Evolutionary conservation across 495 filamentous ascomycete species (phyloP).

Genomic region (Echria macrotheca): DNA sequence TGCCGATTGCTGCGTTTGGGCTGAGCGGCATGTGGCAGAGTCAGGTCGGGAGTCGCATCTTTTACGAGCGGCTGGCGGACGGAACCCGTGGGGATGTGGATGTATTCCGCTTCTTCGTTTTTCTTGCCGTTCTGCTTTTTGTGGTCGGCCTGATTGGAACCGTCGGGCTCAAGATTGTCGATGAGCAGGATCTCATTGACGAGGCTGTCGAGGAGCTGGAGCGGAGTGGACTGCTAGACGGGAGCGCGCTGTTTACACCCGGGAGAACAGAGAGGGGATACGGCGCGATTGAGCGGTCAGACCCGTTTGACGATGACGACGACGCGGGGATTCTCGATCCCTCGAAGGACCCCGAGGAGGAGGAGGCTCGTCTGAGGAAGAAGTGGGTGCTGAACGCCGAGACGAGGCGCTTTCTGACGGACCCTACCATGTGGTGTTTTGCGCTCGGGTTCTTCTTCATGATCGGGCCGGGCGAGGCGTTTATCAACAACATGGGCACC

Average conservation of each 20-base stretch:
- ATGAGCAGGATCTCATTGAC: conserved; percentile 67
- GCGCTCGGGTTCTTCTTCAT: conserved; percentile 89
- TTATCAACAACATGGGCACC: conserved; percentile 95
- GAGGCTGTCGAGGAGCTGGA: conserved; percentile 81
- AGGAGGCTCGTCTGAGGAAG: conserved; percentile 69
- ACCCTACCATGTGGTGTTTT: conserved; percentile 93
- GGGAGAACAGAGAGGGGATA: conserved; percentile 33
- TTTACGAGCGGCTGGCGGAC: conserved; percentile 59
- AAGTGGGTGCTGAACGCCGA: conserved; percentile 82
- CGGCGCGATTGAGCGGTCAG: conserved; percentile 30
- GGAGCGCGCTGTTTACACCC: conserved; percentile 34
- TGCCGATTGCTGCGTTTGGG: conserved; percentile 89
- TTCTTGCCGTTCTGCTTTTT: conserved; percentile 63
- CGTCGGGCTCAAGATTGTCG: conserved; percentile 61
- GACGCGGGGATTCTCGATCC: conserved; percentile 27
- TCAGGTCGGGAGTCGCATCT: conserved; percentile 73
- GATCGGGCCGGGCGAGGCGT: conserved; percentile 89
- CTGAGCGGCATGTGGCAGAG: conserved; percentile 93
- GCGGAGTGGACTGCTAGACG: conserved; percentile 72
- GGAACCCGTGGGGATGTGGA: conserved; percentile 72
- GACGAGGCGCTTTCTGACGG: conserved; percentile 73
- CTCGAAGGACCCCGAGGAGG: conserved; percentile 43
- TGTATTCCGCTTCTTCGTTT: conserved; percentile 80
- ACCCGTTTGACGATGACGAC: conserved; percentile 32
- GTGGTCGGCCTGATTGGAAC: conserved; percentile 68